Evolutionary conservation across 2,329 filamentous ascomycete species (phyloP), one percentile per base, ranked within the genome.

Genomic region (Mariannaea elegans): DNA sequence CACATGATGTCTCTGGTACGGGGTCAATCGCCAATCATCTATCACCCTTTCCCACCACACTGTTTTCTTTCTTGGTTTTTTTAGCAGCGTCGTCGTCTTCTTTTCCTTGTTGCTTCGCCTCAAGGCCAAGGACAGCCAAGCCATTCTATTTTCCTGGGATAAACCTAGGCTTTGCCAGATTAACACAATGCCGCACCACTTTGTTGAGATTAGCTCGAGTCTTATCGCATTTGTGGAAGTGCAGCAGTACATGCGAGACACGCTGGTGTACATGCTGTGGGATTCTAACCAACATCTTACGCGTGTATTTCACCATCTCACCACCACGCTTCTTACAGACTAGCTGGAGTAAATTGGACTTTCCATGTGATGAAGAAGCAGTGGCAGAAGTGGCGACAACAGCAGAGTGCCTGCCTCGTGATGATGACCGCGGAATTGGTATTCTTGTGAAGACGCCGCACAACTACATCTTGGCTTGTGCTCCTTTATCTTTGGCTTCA

Each of bases 101-200:
- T 12, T n/a, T 19, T 36, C 21, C 39, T 23, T 41, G n/a, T 54
- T 54, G 49, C 56, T 59, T 54, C 56, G 56, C 49, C 49, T 59
- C 56, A 42, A 19, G 21, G 34, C 47, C 56, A 48, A 59, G 52
- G 49, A 50, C 16, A 45, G 56, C 56, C 56, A 59, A 59, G 56
- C 23, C 27, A 27, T 34, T 12, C 44, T 42, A 14, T 46, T 36
- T 29, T 36, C 48, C 48, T 47, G 42, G 41, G 34, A 34, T 32
- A n/a, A n/a, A n/a, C n/a, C n/a, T n/a, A 31, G 13, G 54, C 47
- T 27, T 18, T 41, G 12, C 56, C 56, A 27, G 49, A 41, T 39
- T 48, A 52, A 31, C 42, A 13, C 27, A 42, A 44, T 42, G 29
- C 42, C 36, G 27, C 27, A 31, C 21, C 19, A 38, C 47, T 57